These are phyloP conservation scores for Paspalum notatum DNA, from an alignment of 176 grass and related monocot species.

Conservation along the genomic window DNA sequence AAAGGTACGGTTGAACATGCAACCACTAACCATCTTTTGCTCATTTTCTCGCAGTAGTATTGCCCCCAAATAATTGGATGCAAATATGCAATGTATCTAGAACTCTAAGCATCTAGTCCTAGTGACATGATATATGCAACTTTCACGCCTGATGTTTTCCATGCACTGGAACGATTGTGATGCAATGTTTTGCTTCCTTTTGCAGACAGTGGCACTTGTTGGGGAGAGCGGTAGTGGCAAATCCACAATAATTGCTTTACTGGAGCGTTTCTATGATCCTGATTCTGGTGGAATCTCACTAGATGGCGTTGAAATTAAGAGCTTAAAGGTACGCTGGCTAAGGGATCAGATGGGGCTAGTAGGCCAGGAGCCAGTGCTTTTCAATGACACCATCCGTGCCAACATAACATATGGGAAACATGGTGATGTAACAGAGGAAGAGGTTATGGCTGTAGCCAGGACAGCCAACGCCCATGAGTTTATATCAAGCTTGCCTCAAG, in stretches of 20 bases:
- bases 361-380: constrained; percentile 59
- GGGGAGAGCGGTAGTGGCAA: constrained; percentile 80
- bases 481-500: constrained; percentile 55
- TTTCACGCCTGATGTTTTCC: too few species aligned
- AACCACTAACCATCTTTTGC: neutral
- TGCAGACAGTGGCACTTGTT: constrained; percentile 71
- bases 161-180: constrained; percentile 1
- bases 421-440: constrained; percentile 46
- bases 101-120: neutral
- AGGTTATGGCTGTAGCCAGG: constrained; percentile 44
- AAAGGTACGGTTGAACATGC: constrained; percentile 40
- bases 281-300: constrained; percentile 64
- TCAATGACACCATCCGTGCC: constrained; percentile 59
- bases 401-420: constrained; percentile 63
- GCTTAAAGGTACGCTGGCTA: constrained; percentile 51
- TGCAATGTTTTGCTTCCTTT: constrained; percentile 21
- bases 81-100: neutral
- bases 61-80: neutral
- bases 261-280: constrained; percentile 68
- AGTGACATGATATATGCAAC: constrained; percentile 6
- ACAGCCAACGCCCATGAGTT: constrained; percentile 60
- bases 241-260: constrained; percentile 67
- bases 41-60: neutral
- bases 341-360: constrained; percentile 64
- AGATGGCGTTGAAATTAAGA: constrained; percentile 50